Conservation (phyloP, 2,329 filamentous ascomycete genomes). For the Apiospora malaysiana region DNA sequence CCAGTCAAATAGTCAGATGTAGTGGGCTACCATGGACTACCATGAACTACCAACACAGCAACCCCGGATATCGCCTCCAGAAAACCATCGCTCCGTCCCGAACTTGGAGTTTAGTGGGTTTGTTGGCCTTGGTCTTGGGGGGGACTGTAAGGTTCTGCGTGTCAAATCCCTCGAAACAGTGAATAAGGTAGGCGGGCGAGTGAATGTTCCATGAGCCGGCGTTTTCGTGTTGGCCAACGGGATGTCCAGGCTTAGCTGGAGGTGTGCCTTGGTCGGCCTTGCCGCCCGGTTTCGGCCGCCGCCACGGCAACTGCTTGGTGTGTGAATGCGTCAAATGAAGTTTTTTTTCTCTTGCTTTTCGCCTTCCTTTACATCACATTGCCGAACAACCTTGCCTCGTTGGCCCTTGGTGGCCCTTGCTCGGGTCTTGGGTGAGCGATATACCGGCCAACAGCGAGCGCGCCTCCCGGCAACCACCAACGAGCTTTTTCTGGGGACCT, state of each 20-base stretch:
- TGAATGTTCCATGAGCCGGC: not conserved
- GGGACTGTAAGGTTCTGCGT: not conserved
- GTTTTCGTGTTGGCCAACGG: slow-evolving; percentile 12
- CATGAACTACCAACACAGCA: not conserved
- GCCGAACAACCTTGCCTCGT: not conserved
- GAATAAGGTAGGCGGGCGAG: not conserved
- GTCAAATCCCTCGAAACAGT: slow-evolving; percentile 10
- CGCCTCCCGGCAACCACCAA: not conserved
- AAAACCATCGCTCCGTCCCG: slow-evolving; percentile 12
- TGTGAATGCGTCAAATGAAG: not conserved
- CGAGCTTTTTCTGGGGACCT: not conserved
- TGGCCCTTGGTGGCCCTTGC: too few relatives aligned
- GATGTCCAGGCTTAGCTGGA: not conserved
- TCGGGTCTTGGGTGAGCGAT: slow-evolving; percentile 17
- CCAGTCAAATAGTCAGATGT: slow-evolving; percentile 2
- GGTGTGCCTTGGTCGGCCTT: slow-evolving; percentile 11
- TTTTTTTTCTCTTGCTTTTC: not conserved
- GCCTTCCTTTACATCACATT: not conserved
- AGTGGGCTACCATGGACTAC: not conserved
- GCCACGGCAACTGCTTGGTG: slow-evolving; percentile 9
- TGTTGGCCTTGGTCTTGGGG: not conserved
- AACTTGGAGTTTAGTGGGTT: slow-evolving; percentile 18
- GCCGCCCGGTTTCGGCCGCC: slow-evolving; percentile 16
- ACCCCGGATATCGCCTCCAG: slow-evolving; percentile 17
- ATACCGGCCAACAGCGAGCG: slow-evolving; percentile 13